These are phyloP conservation scores for Serpula lacrymans DNA, from an alignment of 768 basidiomycete species.

Conservation along the genomic window DNA sequence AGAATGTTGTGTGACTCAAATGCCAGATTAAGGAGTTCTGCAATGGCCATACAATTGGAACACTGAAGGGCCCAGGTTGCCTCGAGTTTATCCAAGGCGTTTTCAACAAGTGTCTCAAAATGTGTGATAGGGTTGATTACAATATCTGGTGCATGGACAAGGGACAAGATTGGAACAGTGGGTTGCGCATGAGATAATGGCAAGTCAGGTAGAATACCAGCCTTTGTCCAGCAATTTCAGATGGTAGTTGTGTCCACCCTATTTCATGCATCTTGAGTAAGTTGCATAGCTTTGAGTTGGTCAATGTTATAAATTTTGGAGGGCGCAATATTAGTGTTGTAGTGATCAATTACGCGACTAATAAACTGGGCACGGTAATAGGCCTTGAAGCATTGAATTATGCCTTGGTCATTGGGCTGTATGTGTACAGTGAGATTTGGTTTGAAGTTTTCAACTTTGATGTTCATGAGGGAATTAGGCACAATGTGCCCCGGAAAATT, in stretches of 20 bases:
- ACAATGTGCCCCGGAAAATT: slow-evolving; percentile 33
- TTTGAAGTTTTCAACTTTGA: slow-evolving; percentile 27
- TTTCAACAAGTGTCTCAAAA: slow-evolving; percentile 19
- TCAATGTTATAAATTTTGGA: slow-evolving; percentile 36
- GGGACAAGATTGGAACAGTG: slow-evolving; percentile 19
- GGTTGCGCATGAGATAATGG: slow-evolving; percentile 7
- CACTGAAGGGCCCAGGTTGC: slow-evolving; percentile 21
- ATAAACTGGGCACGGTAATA: slow-evolving; percentile 30
- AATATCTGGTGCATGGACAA: slow-evolving; percentile 11
- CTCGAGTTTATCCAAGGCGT: slow-evolving; percentile 17
- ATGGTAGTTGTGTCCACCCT: slow-evolving; percentile 31
- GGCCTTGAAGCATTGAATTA: slow-evolving; percentile 35
- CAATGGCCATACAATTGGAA: slow-evolving; percentile 19
- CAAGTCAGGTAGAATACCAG: slow-evolving; percentile 28
- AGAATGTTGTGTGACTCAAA: slow-evolving; percentile 1
- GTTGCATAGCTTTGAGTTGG: slow-evolving; percentile 35
- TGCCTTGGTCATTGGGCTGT: slow-evolving; percentile 35
- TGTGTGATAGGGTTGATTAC: slow-evolving; percentile 6
- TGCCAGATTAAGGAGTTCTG: slow-evolving; percentile 1
- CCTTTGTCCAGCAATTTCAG: slow-evolving; percentile 35
- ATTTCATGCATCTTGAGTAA: slow-evolving; percentile 32
- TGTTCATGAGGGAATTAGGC: slow-evolving; percentile 17
- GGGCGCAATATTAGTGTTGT: slow-evolving; percentile 25
- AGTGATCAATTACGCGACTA: slow-evolving; percentile 24
- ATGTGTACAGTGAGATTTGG: slow-evolving; percentile 36